phyloP scores from a whole-genome alignment of 768 basidiomycete species.

The Royoungia palumana region DNA sequence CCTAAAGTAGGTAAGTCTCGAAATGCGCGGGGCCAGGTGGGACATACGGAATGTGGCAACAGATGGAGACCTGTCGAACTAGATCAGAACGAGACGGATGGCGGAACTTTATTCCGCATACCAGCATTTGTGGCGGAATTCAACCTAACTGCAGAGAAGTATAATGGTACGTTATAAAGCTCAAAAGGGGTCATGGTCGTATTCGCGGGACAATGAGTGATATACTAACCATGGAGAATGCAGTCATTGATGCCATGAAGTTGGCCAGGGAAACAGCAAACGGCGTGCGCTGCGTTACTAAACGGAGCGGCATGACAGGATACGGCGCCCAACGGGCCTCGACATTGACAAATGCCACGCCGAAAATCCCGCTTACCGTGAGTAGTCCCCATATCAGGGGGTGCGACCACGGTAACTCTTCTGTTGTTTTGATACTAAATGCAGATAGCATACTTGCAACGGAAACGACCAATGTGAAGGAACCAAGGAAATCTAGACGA shows the following conservation, averaged over 20 bases:
- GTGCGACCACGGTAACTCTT: conserved; percentile 73
- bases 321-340: conserved; percentile 76
- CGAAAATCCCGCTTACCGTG: conserved; percentile 50
- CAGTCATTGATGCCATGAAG: conserved; percentile 70
- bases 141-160: conserved; percentile 79
- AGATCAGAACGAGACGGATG: conserved; percentile 8
- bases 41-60: conserved; percentile 80
- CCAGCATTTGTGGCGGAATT: conserved; percentile 69
- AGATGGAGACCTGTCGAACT: conserved; percentile 68
- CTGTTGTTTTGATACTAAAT: conserved; percentile 74
- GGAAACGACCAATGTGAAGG: conserved; percentile 68
- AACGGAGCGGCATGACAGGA: conserved; percentile 86
- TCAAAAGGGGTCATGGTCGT: conserved; percentile 19
- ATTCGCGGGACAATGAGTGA: background rate
- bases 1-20: conserved; percentile 38
- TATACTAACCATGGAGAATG: conserved; percentile 69
- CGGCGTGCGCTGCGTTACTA: conserved; percentile 76
- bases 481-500: conserved; percentile 84
- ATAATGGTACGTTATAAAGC: conserved; percentile 90
- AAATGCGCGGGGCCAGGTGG: conserved; percentile 2
- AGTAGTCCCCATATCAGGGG: conserved; percentile 71
- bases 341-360: conserved; percentile 64
- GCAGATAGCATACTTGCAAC: conserved; percentile 72
- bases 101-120: conserved; percentile 30
- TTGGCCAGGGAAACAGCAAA: conserved; percentile 78